These are phyloP conservation scores for Starmerella davenportii DNA, from an alignment of 805 yeast genomes.

Conservation along the genomic window DNA sequence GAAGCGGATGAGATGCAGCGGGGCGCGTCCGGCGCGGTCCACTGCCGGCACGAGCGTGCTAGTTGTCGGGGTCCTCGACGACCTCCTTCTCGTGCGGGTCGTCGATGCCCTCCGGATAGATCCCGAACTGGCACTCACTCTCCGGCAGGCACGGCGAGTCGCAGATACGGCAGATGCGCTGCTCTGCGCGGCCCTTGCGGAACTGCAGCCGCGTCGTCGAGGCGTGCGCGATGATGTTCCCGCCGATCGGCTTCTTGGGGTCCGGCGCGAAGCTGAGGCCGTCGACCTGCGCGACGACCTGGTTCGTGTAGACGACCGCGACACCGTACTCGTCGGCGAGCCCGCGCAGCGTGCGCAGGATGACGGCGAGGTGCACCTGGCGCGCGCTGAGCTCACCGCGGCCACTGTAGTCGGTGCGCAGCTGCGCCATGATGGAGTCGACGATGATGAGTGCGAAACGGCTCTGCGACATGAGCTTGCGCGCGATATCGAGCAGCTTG, in stretches of 20 bases:
- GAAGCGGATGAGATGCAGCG: too few relatives aligned
- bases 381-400: constrained; percentile 91
- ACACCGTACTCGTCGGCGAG: constrained; percentile 96
- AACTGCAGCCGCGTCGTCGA: constrained; percentile 85
- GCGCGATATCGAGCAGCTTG: constrained; percentile 71
- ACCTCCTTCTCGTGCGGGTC: constrained; percentile 76
- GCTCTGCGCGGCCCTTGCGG: constrained; percentile 80
- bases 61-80: constrained; percentile 3
- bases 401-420: constrained; percentile 87
- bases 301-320: constrained; percentile 89
- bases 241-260: constrained; percentile 97
- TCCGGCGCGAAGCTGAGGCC: constrained; percentile 81
- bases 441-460: constrained; percentile 78
- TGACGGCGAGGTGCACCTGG: constrained; percentile 84
- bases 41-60: too few relatives aligned
- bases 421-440: constrained; percentile 94
- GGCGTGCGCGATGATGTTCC: constrained; percentile 91
- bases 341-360: constrained; percentile 77
- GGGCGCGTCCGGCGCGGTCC: too few relatives aligned
- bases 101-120: constrained; percentile 91
- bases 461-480: constrained; percentile 89
- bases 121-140: constrained; percentile 85
- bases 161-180: constrained; percentile 81
- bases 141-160: constrained; percentile 96
- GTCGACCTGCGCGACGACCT: constrained; percentile 95